Conservation (phyloP, 1,284 basidiomycete genomes). For the Cryptococcus jaspeensis region DNA sequence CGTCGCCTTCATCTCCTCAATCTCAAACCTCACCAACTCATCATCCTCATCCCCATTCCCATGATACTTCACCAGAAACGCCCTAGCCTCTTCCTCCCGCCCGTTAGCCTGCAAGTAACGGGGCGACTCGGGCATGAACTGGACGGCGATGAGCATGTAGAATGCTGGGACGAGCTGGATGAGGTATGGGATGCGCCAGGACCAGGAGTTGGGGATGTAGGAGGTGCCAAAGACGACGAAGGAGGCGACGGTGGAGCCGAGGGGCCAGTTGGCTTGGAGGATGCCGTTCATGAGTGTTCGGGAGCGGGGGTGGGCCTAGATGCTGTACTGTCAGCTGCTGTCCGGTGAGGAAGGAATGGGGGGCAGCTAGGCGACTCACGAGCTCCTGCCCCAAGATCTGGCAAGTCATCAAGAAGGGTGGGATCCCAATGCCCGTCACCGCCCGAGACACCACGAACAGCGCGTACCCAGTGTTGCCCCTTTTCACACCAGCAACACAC, state of each 20-base stretch:
- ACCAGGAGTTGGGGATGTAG: constrained; percentile 22
- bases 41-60: constrained; percentile 62
- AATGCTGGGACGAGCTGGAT: constrained; percentile 15
- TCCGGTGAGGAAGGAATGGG: too few relatives aligned
- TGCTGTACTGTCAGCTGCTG: too few relatives aligned
- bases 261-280: constrained; percentile 8
- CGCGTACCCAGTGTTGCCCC: constrained; percentile 4
- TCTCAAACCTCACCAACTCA: constrained; percentile 68
- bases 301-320: constrained; percentile 17
- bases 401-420: constrained; percentile 16
- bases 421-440: constrained; percentile 8
- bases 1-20: constrained; percentile 68
- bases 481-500: constrained; percentile 6
- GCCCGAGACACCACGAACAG: constrained; percentile 15
- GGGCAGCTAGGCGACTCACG: constrained; percentile 1
- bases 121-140: constrained; percentile 30
- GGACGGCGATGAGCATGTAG: constrained; percentile 16
- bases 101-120: constrained; percentile 28
- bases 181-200: constrained; percentile 19
- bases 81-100: constrained; percentile 63
- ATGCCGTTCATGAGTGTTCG: constrained; percentile 13
- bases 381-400: constrained; percentile 20
- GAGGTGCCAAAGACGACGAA: constrained; percentile 30
- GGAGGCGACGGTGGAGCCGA: constrained; percentile 15
- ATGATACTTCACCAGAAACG: constrained; percentile 73